Conservation (phyloP, 306 rosid species). For the Vachellia pachyceras region DNA sequence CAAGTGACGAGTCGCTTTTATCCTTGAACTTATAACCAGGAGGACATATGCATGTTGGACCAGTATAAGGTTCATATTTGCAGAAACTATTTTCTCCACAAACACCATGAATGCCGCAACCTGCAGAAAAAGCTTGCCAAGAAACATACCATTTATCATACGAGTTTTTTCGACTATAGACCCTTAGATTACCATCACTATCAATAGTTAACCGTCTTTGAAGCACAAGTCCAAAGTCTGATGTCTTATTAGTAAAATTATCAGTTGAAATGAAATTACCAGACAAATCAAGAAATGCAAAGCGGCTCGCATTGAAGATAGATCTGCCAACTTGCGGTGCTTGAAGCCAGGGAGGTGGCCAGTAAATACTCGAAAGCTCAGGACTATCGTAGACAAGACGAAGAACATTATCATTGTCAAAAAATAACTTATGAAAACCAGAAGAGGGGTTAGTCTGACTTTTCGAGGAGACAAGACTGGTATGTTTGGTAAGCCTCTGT, state of each 20-base stretch:
- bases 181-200: neutral
- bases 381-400: slow-evolving; percentile 37
- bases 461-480: slow-evolving; percentile 46
- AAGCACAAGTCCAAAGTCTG: neutral
- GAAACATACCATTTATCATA: neutral
- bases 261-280: neutral
- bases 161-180: neutral
- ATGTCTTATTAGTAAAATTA: neutral
- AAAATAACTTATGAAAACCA: slow-evolving; percentile 14
- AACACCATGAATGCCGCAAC: neutral
- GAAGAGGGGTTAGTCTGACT: slow-evolving; percentile 34
- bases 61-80: neutral
- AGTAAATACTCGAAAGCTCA: slow-evolving; percentile 12
- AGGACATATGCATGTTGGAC: neutral
- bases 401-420: slow-evolving; percentile 36
- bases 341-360: slow-evolving; percentile 18
- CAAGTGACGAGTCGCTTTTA: neutral
- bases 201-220: neutral
- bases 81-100: neutral
- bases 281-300: neutral
- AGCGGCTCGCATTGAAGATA: slow-evolving; percentile 24
- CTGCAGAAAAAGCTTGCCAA: neutral
- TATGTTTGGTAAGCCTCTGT: slow-evolving; percentile 35
- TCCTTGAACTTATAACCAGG: neutral
- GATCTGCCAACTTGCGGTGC: slow-evolving; percentile 20